Base-by-base conservation (phyloP, 2,329 filamentous ascomycete species). In the Talaromyces sp. region DNA sequence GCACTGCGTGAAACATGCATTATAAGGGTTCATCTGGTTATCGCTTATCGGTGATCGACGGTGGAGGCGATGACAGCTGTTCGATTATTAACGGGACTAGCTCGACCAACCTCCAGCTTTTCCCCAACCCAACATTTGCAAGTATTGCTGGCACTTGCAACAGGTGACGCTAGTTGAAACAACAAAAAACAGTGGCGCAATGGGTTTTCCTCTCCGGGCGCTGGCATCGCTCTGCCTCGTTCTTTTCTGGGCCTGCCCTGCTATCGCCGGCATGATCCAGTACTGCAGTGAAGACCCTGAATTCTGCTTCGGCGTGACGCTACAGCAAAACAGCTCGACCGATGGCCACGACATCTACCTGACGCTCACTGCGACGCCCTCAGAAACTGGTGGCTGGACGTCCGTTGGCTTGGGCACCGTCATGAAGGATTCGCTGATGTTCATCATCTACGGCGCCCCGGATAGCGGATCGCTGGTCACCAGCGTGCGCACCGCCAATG, bases 391-490 rank as follows among this genome's bases (percentile, higher is more conserved):
- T 52, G 60, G 62, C 59, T 72, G 69, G 68, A 65, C 63, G 5
- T 65, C 66, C 6, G 65, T 71, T 50, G 70, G 70, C 26, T 62
- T 71, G 24, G 70, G 70, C 2, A 32, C 31, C 11, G 55, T 59
- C 29, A 72, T 72, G 70, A 63, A 62, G 38, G 68, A 62, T 56
- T 58, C 69, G 35, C 61, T 71, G 35, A 71, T 72, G 58, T 70
- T 72, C 57, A 64, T 72, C 50, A 64, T 65, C 27, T 71, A 72
- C 52, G 59, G 65, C 2, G 64, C 66, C 32, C 54, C 63, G 38
- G 61, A 64, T 59, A 64, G 63, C 24, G 64, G 65, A n/a, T 66
- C 67, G 46, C 62, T 71, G 24, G 67, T 69, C 11, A 55, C 70
- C 43, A 71, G 68, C 56, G 64, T 69, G 19, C 63, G 70, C 29